Percentiles rank a stretch among this genome's conserved stretches.
These are phyloP conservation scores for Botryotinia calthae DNA, from an alignment of 2,329 filamentous ascomycete genomes.

Conservation along the genomic window DNA sequence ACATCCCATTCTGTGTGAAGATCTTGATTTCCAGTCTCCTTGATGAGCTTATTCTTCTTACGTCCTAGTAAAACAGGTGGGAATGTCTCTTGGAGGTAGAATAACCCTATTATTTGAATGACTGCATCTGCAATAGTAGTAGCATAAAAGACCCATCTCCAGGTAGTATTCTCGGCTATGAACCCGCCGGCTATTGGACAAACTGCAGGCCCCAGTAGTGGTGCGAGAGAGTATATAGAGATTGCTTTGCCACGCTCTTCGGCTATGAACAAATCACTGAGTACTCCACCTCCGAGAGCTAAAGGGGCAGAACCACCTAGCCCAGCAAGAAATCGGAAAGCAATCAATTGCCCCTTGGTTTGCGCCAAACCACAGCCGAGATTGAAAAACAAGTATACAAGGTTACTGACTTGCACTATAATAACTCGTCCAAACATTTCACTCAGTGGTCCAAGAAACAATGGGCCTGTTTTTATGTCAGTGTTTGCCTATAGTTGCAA, in stretches of 20 bases:
- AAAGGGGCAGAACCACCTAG: slow-evolving; percentile 49
- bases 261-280: slow-evolving; percentile 48
- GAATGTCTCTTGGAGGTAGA: slow-evolving; percentile 50
- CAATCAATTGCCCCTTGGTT: slow-evolving; percentile 46
- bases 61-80: slow-evolving; percentile 47
- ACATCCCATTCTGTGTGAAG: slow-evolving; percentile 51
- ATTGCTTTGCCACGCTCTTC: slow-evolving; percentile 48
- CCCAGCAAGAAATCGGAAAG: slow-evolving; percentile 47
- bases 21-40: slow-evolving; percentile 50
- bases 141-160: slow-evolving; percentile 55
- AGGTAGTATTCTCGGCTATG: slow-evolving; percentile 46
- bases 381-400: slow-evolving; percentile 55
- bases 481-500: background rate
- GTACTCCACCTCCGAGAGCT: slow-evolving; percentile 44
- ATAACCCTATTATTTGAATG: slow-evolving; percentile 44
- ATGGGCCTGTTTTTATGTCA: slow-evolving; percentile 42
- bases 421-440: slow-evolving; percentile 49
- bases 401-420: slow-evolving; percentile 46
- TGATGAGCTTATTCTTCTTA: slow-evolving; percentile 46
- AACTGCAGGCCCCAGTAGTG: slow-evolving; percentile 37
- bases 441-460: slow-evolving; percentile 60
- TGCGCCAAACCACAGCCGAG: slow-evolving; percentile 49
- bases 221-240: slow-evolving; percentile 37
- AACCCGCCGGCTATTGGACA: slow-evolving; percentile 53
- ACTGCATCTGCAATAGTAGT: slow-evolving; percentile 46